Conservation (phyloP, 345 rosid genomes). For the Eucalyptus cladocalyx region DNA sequence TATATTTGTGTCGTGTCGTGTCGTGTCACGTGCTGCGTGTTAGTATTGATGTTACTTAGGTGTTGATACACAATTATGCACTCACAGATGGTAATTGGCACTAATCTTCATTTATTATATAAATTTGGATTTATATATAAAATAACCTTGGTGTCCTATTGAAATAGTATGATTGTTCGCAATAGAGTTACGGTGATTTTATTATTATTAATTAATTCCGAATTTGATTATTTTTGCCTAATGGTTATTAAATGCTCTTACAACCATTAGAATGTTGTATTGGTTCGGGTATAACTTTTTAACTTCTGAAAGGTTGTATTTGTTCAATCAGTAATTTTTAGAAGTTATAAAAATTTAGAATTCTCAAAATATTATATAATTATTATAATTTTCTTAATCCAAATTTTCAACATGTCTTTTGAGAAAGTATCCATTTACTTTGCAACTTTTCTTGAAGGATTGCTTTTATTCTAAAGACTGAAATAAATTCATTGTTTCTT, state of each 20-base stretch:
- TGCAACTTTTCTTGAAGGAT: neutral
- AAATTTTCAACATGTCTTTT: neutral
- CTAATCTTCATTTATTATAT: neutral
- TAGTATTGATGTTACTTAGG: neutral
- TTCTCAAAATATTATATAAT: neutral
- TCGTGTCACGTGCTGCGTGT: fast-evolving
- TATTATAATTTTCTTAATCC: neutral
- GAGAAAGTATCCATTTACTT: neutral
- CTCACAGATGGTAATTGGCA: neutral
- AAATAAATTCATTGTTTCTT: neutral
- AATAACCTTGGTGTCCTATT: no score
- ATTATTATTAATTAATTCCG: no score
- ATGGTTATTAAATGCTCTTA: neutral
- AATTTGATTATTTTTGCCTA: neutral
- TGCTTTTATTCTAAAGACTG: neutral
- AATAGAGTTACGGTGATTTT: neutral
- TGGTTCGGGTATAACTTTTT: neutral
- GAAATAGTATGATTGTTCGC: neutral
- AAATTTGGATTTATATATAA: no score
- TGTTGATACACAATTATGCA: neutral
- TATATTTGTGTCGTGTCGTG: no score
- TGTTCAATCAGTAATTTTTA: neutral
- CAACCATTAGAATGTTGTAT: neutral
- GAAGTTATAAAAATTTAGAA: no score
- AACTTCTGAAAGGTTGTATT: no score